A percentile compares a stretch with the other conserved stretches of the same genome.
These are phyloP conservation scores for Xylariaceae sp. DNA, from an alignment of 2,329 filamentous ascomycete species.

Conservation along the genomic window DNA sequence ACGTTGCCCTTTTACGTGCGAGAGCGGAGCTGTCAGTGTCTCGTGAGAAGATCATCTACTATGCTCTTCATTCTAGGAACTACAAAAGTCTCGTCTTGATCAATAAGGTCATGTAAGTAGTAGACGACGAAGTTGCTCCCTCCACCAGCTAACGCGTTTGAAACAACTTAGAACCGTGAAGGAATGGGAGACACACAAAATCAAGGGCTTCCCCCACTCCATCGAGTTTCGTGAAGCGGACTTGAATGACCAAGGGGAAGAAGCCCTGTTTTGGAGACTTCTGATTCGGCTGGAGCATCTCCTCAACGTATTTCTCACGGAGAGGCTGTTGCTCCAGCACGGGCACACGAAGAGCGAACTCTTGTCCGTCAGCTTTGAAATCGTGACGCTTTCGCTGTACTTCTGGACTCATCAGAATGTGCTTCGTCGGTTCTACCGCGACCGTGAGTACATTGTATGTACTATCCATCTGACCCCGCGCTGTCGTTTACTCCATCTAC, in stretches of 20 bases:
- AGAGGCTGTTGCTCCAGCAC: slow-evolving; percentile 48
- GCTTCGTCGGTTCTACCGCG: slow-evolving; percentile 37
- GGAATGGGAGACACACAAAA: slow-evolving; percentile 30
- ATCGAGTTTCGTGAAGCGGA: slow-evolving; percentile 38
- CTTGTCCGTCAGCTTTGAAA: slow-evolving; percentile 36
- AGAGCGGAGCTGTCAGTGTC: slow-evolving; percentile 41
- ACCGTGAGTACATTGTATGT: slow-evolving; percentile 47
- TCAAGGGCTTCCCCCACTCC: slow-evolving; percentile 35
- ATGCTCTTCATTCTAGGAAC: slow-evolving; percentile 42
- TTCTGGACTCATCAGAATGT: slow-evolving; percentile 48
- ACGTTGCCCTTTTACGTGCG: slow-evolving; percentile 31
- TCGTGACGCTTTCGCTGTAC: slow-evolving; percentile 39
- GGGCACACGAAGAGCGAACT: slow-evolving; percentile 37
- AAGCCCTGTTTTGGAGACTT: slow-evolving; percentile 40
- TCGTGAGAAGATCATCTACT: slow-evolving; percentile 54
- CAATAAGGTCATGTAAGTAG: slow-evolving; percentile 31
- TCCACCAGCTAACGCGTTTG: background rate
- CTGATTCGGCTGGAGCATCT: slow-evolving; percentile 46
- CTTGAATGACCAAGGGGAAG: slow-evolving; percentile 32
- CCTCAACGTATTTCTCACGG: slow-evolving; percentile 54
- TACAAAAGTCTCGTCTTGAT: slow-evolving; percentile 33
- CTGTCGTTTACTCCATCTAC: background rate
- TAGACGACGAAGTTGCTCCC: background rate
- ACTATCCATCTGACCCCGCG: slow-evolving; percentile 10
- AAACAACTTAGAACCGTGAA: slow-evolving; percentile 33